A percentile compares a stretch with the other conserved stretches of the same genome.
Evolutionary conservation across 208 protist species (phyloP).

Genomic region (Trypanosoma avium): DNA sequence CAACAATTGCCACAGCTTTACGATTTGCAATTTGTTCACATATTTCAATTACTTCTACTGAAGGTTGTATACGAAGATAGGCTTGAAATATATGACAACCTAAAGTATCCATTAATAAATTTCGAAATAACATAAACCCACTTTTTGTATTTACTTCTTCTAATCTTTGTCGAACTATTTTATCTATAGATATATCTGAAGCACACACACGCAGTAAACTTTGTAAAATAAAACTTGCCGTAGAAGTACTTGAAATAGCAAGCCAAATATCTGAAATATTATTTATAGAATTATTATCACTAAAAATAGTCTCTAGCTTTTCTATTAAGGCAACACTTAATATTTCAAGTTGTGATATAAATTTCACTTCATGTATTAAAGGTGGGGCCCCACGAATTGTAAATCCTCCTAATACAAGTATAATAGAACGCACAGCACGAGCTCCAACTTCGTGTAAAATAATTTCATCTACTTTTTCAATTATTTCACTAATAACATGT

Average conservation of each 20-base stretch:
- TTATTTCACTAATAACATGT: conserved; percentile 66
- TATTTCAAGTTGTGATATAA: conserved; percentile 37
- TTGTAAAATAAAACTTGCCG: conserved; percentile 83
- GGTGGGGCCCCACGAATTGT: conserved; percentile 65
- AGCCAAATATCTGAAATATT: conserved; percentile 69
- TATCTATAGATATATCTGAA: conserved; percentile 39
- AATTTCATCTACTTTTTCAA: conserved; percentile 62
- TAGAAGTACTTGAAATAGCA: conserved; percentile 56
- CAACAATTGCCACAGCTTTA: neutral
- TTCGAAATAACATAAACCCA: conserved; percentile 48
- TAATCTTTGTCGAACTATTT: conserved; percentile 50
- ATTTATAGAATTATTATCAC: conserved; percentile 32
- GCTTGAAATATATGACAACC: conserved; percentile 86
- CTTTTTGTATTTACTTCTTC: conserved; percentile 40
- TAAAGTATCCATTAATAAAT: conserved; percentile 60
- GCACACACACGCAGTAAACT: conserved; percentile 77
- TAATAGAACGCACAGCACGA: conserved; percentile 74
- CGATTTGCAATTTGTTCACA: conserved; percentile 31
- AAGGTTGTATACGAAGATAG: conserved; percentile 64
- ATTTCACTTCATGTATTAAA: conserved; percentile 39
- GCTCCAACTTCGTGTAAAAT: conserved; percentile 72
- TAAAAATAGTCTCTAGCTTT: conserved; percentile 60
- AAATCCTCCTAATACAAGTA: conserved; percentile 77
- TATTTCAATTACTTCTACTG: conserved; percentile 38
- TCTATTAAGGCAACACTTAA: conserved; percentile 48